Percentiles rank a stretch among this genome's conserved stretches.
Conservation (phyloP, 495 filamentous ascomycete genomes). For the Neurospora sp. region DNA sequence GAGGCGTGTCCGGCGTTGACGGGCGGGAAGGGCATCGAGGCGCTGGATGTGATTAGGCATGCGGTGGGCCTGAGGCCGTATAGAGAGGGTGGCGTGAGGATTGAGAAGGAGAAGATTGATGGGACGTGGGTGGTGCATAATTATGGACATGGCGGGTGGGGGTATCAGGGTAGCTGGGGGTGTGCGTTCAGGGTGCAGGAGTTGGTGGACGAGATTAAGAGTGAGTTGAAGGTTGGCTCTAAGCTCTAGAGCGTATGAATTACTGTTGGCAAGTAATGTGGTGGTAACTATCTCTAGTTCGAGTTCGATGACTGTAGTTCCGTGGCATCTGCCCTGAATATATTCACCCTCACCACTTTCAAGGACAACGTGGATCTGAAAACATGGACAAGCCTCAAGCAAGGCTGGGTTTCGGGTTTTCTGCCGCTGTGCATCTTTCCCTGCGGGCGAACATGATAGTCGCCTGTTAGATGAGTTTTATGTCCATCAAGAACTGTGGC, state of each 20-base stretch:
- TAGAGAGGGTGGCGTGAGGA: conserved; percentile 61
- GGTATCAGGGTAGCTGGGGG: conserved; percentile 81
- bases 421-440: no score
- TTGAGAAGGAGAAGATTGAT: conserved; percentile 76
- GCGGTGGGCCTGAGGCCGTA: conserved; percentile 78
- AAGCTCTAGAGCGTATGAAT: conserved; percentile 5
- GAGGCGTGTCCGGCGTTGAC: conserved; percentile 64
- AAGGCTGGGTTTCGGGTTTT: no score
- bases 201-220: conserved; percentile 53
- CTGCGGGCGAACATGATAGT: no score
- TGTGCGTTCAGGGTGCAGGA: conserved; percentile 60
- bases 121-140: conserved; percentile 75
- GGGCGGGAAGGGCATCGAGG: conserved; percentile 66
- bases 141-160: conserved; percentile 93
- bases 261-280: neutral
- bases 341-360: no score
- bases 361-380: no score
- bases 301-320: no score
- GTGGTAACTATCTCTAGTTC: neutral
- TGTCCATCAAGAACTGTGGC: no score
- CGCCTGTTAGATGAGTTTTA: no score
- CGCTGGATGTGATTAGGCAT: conserved; percentile 76
- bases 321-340: no score
- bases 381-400: no score
- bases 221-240: conserved; percentile 3